Percentiles rank a stretch among this genome's conserved stretches.
Conservation (phyloP, 1,284 basidiomycete species). For the Moesziomyces parantarcticus region DNA sequence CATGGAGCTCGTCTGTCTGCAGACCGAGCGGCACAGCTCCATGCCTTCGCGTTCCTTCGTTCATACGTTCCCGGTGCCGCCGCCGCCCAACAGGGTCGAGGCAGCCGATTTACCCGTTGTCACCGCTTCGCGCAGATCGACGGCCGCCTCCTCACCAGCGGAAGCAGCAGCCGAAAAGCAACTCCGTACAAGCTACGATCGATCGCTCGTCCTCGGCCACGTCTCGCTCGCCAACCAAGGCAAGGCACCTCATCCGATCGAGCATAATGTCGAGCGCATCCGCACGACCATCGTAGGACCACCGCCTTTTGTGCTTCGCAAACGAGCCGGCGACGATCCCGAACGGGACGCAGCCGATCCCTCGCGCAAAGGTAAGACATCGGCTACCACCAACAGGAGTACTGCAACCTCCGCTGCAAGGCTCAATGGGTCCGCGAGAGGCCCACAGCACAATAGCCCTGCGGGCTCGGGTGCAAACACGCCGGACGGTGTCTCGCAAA, state of each 20-base stretch:
- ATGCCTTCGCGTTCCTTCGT: slow-evolving; percentile 64
- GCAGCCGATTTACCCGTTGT: slow-evolving; percentile 53
- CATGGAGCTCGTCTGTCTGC: slow-evolving; percentile 65
- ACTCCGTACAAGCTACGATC: slow-evolving; percentile 57
- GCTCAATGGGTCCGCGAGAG: slow-evolving; percentile 7
- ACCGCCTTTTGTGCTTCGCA: slow-evolving; percentile 22
- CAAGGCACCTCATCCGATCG: slow-evolving; percentile 45
- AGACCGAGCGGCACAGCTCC: slow-evolving; percentile 65
- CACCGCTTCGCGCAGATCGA: slow-evolving; percentile 7
- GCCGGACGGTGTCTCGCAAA: slow-evolving; percentile 29
- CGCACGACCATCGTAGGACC: slow-evolving; percentile 64
- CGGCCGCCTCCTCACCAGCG: not conserved
- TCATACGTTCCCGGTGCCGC: slow-evolving; percentile 57
- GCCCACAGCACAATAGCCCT: slow-evolving; percentile 18
- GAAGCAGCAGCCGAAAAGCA: slow-evolving; percentile 24
- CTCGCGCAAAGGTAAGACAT: slow-evolving; percentile 19
- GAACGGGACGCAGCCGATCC: not conserved
- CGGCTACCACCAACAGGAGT: slow-evolving; percentile 16
- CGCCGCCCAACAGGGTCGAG: slow-evolving; percentile 40
- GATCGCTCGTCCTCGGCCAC: slow-evolving; percentile 50
- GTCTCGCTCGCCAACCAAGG: slow-evolving; percentile 54
- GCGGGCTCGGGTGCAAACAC: slow-evolving; percentile 36
- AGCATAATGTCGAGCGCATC: slow-evolving; percentile 63
- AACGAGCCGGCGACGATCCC: not conserved
- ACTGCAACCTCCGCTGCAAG: slow-evolving; percentile 1